These are phyloP conservation scores for Skeletonema grethae DNA, from an alignment of 108 stramenopile genomes.

Conservation along the genomic window DNA sequence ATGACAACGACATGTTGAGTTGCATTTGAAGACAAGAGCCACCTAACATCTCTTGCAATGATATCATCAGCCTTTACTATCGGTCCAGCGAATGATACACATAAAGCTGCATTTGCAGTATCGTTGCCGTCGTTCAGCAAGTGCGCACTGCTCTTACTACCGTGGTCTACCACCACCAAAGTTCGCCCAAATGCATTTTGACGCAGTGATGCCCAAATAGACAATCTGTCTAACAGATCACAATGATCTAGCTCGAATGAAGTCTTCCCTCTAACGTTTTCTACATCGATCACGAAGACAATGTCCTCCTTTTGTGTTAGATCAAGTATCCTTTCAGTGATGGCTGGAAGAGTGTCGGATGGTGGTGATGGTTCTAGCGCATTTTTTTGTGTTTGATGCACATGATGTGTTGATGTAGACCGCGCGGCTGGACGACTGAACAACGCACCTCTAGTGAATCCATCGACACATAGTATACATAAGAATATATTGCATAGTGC, in stretches of 20 bases:
- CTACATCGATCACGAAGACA: constrained; percentile 58
- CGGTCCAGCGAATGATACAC: constrained; percentile 62
- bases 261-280: constrained; percentile 72
- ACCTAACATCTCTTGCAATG: constrained; percentile 54
- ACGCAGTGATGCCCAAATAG: constrained; percentile 44
- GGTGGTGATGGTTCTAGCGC: not conserved
- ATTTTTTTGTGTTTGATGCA: not conserved
- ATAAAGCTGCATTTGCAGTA: constrained; percentile 9
- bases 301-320: constrained; percentile 29
- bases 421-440: not conserved
- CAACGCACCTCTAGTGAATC: not conserved
- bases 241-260: constrained; percentile 60
- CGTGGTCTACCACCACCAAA: constrained; percentile 67
- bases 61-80: constrained; percentile 69
- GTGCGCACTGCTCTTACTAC: constrained; percentile 43
- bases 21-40: constrained; percentile 16
- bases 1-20: constrained; percentile 52
- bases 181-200: constrained; percentile 36
- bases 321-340: constrained; percentile 25
- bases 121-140: constrained; percentile 14
- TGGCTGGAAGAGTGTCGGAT: constrained; percentile 5
- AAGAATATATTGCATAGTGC: not conserved
- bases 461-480: not conserved
- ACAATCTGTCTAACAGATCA: constrained; percentile 50
- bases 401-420: not conserved